Conservation (phyloP, 1,284 basidiomycete genomes). For the Bondarzewia mesenterica region DNA sequence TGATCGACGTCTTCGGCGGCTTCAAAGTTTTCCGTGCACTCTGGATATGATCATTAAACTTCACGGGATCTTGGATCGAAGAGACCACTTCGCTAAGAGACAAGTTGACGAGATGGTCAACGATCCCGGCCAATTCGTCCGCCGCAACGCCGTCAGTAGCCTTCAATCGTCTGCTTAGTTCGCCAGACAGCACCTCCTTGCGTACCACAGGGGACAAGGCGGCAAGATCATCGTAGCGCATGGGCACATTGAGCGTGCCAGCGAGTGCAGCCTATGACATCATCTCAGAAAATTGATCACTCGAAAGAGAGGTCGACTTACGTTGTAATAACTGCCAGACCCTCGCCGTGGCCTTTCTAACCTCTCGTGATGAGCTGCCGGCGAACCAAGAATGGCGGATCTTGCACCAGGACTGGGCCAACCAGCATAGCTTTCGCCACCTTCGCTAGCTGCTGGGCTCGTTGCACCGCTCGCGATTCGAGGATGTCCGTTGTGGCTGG, state of each 20-base stretch:
- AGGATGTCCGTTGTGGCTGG: constrained; percentile 65
- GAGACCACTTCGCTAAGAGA: constrained; percentile 70
- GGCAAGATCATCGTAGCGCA: constrained; percentile 76
- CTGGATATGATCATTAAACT: constrained; percentile 57
- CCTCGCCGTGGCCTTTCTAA: constrained; percentile 62
- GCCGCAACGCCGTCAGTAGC: constrained; percentile 40
- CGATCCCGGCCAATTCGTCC: constrained; percentile 54
- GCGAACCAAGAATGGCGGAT: constrained; percentile 43
- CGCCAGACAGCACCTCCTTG: constrained; percentile 76
- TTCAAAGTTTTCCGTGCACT: constrained; percentile 30
- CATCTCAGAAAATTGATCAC: background rate
- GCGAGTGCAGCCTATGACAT: constrained; percentile 57
- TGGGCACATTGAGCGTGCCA: constrained; percentile 69
- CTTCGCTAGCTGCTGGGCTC: constrained; percentile 72
- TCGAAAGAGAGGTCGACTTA: constrained; percentile 22
- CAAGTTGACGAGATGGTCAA: constrained; percentile 58
- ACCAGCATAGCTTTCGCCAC: constrained; percentile 61
- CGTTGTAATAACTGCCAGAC: constrained; percentile 78
- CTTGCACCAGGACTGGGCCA: constrained; percentile 66
- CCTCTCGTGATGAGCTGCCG: constrained; percentile 43
- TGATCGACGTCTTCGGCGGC: constrained; percentile 28
- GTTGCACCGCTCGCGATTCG: constrained; percentile 72
- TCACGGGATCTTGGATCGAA: constrained; percentile 61
- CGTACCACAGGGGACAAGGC: constrained; percentile 76
- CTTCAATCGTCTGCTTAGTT: constrained; percentile 69